A percentile compares a stretch with the other conserved stretches of the same genome.
These are phyloP conservation scores for Apiospora hydei DNA, from an alignment of 2,329 filamentous ascomycete species.

Conservation along the genomic window DNA sequence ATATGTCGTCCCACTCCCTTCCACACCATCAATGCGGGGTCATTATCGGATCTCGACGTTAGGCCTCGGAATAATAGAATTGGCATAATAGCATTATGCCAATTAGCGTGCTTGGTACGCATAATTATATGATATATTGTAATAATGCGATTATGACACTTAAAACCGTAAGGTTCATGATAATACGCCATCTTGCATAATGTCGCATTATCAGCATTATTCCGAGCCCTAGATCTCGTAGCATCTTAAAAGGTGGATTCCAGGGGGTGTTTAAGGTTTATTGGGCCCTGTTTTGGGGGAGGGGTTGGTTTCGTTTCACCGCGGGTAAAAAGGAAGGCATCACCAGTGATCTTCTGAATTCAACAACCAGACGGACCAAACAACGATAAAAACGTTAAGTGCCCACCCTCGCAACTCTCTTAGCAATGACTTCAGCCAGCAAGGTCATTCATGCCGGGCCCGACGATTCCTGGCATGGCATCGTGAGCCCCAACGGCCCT, in stretches of 20 bases:
- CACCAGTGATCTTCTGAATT: not conserved
- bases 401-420: no score
- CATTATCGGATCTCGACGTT: no score
- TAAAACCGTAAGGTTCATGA: no score
- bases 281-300: not conserved
- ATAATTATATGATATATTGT: no score
- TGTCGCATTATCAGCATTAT: no score
- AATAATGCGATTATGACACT: no score
- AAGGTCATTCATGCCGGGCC: conserved; percentile 34
- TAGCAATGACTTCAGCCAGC: not conserved
- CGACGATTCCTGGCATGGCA: conserved; percentile 37
- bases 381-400: no score
- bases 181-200: no score
- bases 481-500: conserved; percentile 33
- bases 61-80: no score
- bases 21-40: not conserved
- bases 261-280: not conserved
- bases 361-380: not conserved
- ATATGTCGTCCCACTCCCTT: not conserved
- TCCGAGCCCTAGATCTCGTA: no score
- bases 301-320: not conserved
- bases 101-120: no score
- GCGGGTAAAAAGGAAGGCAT: not conserved
- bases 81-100: no score
- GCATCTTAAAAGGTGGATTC: not conserved